A percentile compares a stretch with the other conserved stretches of the same genome.
phyloP scores from a whole-genome alignment of 345 rosid genomes.

The Hibiscus syriacus region DNA sequence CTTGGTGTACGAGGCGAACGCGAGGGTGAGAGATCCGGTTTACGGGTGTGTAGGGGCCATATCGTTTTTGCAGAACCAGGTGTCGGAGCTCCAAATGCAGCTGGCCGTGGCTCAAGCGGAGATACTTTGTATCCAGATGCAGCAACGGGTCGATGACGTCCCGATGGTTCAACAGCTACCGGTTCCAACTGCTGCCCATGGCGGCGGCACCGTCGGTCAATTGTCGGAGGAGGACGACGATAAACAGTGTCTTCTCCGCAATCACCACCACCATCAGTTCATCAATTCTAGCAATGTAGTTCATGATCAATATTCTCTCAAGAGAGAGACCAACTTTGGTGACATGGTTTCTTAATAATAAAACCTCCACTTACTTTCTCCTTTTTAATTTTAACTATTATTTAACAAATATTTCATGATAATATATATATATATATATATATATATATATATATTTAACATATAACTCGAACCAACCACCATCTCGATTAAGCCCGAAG shows the following conservation, averaged over 20 bases:
- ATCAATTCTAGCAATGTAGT: constrained; percentile 21
- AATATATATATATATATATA: too few relatives aligned
- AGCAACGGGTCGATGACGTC: constrained; percentile 23
- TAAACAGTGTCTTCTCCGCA: constrained; percentile 22
- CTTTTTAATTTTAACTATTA: too few relatives aligned
- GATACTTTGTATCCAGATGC: constrained; percentile 54
- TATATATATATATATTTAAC: too few relatives aligned
- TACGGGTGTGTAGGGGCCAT: constrained; percentile 65
- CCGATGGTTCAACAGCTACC: neutral
- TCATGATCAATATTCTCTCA: constrained; percentile 25
- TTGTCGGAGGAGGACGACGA: neutral
- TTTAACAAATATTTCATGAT: too few relatives aligned
- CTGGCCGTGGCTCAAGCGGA: constrained; percentile 57
- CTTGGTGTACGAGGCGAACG: constrained; percentile 59
- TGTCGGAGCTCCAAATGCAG: constrained; percentile 51
- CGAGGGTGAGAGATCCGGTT: constrained; percentile 57
- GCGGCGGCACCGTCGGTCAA: neutral
- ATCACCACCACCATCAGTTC: constrained; percentile 20
- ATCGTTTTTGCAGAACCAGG: constrained; percentile 52
- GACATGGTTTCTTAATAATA: constrained; percentile 43
- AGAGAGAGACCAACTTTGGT: constrained; percentile 39
- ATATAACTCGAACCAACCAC: too few relatives aligned
- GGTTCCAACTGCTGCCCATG: neutral
- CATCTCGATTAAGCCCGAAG: too few relatives aligned
- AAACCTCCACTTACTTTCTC: neutral